Evolutionary conservation across 1,139 yeast genomes (phyloP), one percentile per base, ranked within the genome.

Genomic region (Debaryomyces fabryi): DNA sequence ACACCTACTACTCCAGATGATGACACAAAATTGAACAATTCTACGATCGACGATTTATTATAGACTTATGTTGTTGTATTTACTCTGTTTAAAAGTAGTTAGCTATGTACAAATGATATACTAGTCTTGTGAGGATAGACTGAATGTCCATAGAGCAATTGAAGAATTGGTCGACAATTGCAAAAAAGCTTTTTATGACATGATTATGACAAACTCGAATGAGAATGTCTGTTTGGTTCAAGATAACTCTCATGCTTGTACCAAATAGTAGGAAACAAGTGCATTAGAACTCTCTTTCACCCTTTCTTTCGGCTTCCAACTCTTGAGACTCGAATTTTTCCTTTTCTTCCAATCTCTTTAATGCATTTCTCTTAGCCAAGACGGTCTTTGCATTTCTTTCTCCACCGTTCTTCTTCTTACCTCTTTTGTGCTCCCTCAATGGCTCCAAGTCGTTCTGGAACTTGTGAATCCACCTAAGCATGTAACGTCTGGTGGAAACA

Each of bases 351-450:
- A 68, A 59, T 60, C 84, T 76, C 57, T 81, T 73, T 55, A 83
- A 78, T n/a, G 89, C 88, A 47, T 75, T 72, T 72, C 82, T 78
- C 65, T 83, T 85, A 16, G 96, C 96, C 50, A 79, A 69, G 46
- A 81, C 83, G 39, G 86, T 85, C 62, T 79, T 82, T 52, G 87
- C 79, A 59, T 85, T 87, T 66, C 97, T 81, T 69, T 91, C 97
- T 63, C 97, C 97, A 35, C 97, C 97, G 59, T 83, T 76, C 80
- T 85, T 85, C 79, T 91, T 92, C 70, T 74, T 80, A 13, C 95
- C 91, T 56, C 76, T 68, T 58, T 79, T 80, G 57, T 82, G 79
- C 61, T 83, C 89, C 54, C 72, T 62, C 50, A 87, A 72, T 16
- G 81, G 78, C 52, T 78, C 80, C 50, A 86, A 85, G 57, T 82